phyloP scores from a whole-genome alignment of 768 basidiomycete species.

The Cyathus striatus region DNA sequence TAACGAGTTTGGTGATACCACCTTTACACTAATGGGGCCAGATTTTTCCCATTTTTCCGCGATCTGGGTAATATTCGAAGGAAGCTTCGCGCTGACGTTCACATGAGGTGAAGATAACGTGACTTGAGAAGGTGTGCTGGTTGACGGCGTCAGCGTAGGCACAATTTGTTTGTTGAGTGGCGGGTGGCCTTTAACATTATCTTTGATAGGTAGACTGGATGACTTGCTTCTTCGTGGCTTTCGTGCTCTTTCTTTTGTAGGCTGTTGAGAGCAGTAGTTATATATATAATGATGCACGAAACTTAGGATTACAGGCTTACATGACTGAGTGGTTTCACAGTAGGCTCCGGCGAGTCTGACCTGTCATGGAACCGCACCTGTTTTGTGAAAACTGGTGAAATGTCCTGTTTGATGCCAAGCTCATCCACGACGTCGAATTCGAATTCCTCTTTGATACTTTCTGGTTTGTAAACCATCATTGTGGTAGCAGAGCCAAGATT shows the following conservation, averaged over 20 bases:
- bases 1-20: conserved; percentile 12
- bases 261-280: conserved; percentile 38
- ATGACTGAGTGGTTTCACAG: conserved; percentile 72
- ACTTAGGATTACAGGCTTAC: conserved; percentile 58
- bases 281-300: conserved; percentile 11
- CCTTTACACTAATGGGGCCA: conserved; percentile 18
- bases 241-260: conserved; percentile 68
- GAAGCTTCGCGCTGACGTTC: neutral
- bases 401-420: conserved; percentile 35
- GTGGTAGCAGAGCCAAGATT: conserved; percentile 74
- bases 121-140: neutral
- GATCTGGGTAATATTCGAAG: conserved; percentile 12
- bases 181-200: too few relatives aligned
- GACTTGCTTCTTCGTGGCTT: conserved; percentile 52
- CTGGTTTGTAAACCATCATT: conserved; percentile 55
- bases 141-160: too few relatives aligned
- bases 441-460: conserved; percentile 45
- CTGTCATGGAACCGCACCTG: conserved; percentile 15
- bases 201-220: too few relatives aligned
- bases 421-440: conserved; percentile 43
- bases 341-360: conserved; percentile 35
- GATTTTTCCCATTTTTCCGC: conserved; percentile 26
- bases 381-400: conserved; percentile 10
- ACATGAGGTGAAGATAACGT: neutral
- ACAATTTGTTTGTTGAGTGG: too few relatives aligned